Conservation (phyloP, 768 basidiomycete genomes). For the Amanita pallidorosea region DNA sequence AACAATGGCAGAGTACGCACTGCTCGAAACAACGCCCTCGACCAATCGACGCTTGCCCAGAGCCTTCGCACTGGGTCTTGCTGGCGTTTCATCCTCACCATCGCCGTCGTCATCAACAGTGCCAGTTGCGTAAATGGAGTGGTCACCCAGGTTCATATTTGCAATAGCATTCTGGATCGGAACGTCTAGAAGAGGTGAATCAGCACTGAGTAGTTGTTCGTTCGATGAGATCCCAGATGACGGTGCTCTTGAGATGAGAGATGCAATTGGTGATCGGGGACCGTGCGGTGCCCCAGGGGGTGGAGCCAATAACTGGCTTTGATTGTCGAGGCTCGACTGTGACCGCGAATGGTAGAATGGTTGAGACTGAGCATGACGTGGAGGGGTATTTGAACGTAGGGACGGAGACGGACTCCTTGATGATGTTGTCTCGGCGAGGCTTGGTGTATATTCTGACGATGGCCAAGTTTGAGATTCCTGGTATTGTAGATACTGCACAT, state of each 20-base stretch:
- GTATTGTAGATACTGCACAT: conserved; percentile 21
- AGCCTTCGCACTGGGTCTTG: conserved; percentile 75
- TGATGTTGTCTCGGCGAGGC: conserved; percentile 21
- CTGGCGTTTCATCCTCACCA: conserved; percentile 28
- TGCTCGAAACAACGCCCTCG: conserved; percentile 17
- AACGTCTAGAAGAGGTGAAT: conserved; percentile 7
- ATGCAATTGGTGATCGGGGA: conserved; percentile 49
- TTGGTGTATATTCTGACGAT: neutral
- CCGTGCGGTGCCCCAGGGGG: conserved; percentile 64
- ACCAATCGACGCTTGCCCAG: conserved; percentile 72
- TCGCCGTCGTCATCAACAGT: conserved; percentile 12
- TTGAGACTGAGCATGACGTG: conserved; percentile 13
- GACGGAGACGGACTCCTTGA: conserved; percentile 36
- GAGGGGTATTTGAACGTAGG: conserved; percentile 28
- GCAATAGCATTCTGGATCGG: conserved; percentile 12
- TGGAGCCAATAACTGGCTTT: conserved; percentile 34
- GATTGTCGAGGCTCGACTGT: conserved; percentile 10
- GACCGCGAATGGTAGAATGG: conserved; percentile 5
- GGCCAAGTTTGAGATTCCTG: conserved; percentile 19
- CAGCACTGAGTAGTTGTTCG: neutral
- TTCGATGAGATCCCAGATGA: conserved; percentile 44
- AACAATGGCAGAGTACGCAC: neutral
- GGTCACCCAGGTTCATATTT: conserved; percentile 9
- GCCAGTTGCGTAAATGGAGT: conserved; percentile 4
- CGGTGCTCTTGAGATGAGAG: conserved; percentile 51